phyloP scores from a whole-genome alignment of 1,139 yeast species.

The Citeromyces hawaiiensis region DNA sequence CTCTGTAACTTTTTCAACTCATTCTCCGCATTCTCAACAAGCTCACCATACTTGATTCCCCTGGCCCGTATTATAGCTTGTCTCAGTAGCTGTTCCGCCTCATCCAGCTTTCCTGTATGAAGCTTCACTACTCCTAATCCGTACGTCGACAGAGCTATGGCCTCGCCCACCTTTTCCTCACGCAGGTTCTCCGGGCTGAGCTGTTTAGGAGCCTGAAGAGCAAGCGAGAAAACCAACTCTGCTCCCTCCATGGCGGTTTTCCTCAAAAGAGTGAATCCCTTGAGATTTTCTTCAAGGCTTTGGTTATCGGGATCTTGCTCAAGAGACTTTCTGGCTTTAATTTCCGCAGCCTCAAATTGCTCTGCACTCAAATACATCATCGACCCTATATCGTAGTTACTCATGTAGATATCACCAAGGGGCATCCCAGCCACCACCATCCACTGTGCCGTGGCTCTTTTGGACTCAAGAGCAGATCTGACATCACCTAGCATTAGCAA shows the following conservation, averaged over 20 bases:
- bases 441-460: slow-evolving; percentile 56
- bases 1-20: slow-evolving; percentile 40
- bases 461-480: slow-evolving; percentile 19
- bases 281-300: slow-evolving; percentile 7
- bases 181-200: slow-evolving; percentile 8
- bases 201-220: slow-evolving; percentile 9
- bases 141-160: slow-evolving; percentile 70
- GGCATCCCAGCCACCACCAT: slow-evolving; percentile 64
- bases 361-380: slow-evolving; percentile 61
- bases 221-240: slow-evolving; percentile 5
- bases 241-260: slow-evolving; percentile 6
- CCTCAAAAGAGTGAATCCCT: slow-evolving; percentile 3
- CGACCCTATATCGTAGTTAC: slow-evolving; percentile 65
- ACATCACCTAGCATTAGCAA: slow-evolving; percentile 53
- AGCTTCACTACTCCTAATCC: slow-evolving; percentile 73
- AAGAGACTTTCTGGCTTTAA: slow-evolving; percentile 11
- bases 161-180: slow-evolving; percentile 25
- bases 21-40: slow-evolving; percentile 51
- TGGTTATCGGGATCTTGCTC: not conserved
- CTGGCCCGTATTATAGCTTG: slow-evolving; percentile 65
- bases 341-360: slow-evolving; percentile 39
- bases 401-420: slow-evolving; percentile 48
- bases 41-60: slow-evolving; percentile 50
- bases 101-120: slow-evolving; percentile 37
- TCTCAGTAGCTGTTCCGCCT: slow-evolving; percentile 49